Evolutionary conservation across 2,329 filamentous ascomycete species (phyloP), one percentile per base, ranked within the genome.

Genomic region (Colletotrichum phormii): DNA sequence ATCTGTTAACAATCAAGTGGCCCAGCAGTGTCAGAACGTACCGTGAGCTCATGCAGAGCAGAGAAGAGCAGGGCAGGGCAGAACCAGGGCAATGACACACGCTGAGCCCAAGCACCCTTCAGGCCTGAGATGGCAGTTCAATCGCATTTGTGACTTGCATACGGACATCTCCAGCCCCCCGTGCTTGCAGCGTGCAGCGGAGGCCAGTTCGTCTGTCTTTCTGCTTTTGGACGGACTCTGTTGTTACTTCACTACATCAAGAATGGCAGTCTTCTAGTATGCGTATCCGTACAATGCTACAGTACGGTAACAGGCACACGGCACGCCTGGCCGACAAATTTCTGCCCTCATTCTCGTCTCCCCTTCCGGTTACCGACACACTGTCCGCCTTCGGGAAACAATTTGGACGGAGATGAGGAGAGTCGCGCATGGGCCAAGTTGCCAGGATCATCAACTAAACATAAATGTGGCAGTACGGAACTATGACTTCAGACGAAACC

Each of bases 401-500:
- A 63, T 42, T 63, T 33, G 46, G 33, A 55, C 58, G 57, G 29
- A 68, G 42, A 70, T 59, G 37, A 65, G 35, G 61, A 66, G 53
- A 31, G 46, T 42, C 35, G 42, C 31, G 62, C 62, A 70, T 66
- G 42, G 63, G 26, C 67, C 63, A 67, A 35, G 6, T 29, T 46
- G 33, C 55, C 46, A 13, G 63, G 55, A 61, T 61, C 46, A 29
- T 46, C 26, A 54, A 33, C 26, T 18, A 51, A 37, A 49, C 53
- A 53, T 15, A 12, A 24, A 12, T 26, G 55, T 60, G 46, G 31
- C 67, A 70, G 46, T 31, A 46, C 24, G 31, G 42, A 71, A 42
- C 49, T 51, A 42, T 68, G 51, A 62, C 58, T 63, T 72, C 64
- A 63, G 69, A 72, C 64, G 31, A 68, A 72, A 35, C 53, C 18